Base-by-base conservation (phyloP, 495 filamentous ascomycete genomes). In the Neurospora sp. region DNA sequence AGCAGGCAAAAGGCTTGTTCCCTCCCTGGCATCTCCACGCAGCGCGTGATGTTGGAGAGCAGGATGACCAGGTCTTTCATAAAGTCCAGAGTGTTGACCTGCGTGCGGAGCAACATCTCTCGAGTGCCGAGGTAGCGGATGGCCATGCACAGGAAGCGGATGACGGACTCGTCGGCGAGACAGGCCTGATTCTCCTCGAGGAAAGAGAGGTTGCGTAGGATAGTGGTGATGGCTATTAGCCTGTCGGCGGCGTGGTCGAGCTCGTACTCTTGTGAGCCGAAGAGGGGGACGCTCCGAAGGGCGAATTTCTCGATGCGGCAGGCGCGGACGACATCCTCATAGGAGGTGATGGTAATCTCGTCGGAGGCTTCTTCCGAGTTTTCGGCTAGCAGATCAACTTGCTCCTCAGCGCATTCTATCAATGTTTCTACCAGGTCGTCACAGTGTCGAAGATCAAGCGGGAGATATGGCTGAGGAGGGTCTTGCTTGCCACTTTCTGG, bases 11-110 rank as follows among this genome's bases (percentile, higher is more conserved):
- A 83, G 0, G 95, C 94, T 77, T 99, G 94, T 73, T 98, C 94
- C 75, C 93, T 91, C 37, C 91, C 91, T 18, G 96, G 92, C 39
- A 99, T 83, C 76, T 93, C 90, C 71, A 99, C 88, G 27, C 87
- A 85, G 72, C 94, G 89, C 20, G 94, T 88, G 71, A 95, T 86
- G 78, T 99, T 98, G 72, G 94, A 96, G 44, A 99, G 84, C 71
- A 94, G 91, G 53, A 91, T 91, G 72, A 98, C 89, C 16, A 94
- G 85, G 81, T 99, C 96, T 81, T 99, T 99, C 92, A 97, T 96
- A 76, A 99, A 93, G 80, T 99, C 95, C 77, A 97, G 81, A 5
- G 92, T 95, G 81, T 97, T 96, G 73, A 84, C 82, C 74, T 94
- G 85, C 8, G 88, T 92, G 22, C 94, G 89, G 59, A 98, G 82